phyloP scores from a whole-genome alignment of 1,139 yeast species.

The Taphrina pruni region DNA sequence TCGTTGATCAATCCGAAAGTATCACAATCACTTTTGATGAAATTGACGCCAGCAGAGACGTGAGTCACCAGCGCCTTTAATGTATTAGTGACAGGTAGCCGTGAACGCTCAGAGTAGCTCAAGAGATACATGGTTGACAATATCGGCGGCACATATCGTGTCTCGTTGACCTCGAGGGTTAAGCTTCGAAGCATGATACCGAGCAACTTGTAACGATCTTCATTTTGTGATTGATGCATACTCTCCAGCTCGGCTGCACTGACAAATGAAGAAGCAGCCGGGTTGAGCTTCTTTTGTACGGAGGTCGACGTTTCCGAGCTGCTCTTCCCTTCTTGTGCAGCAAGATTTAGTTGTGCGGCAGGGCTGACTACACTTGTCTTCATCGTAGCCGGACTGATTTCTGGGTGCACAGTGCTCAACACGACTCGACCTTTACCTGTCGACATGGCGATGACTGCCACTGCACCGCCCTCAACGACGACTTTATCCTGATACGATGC shows the following conservation, averaged over 20 bases:
- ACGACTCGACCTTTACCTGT: conserved; percentile 79
- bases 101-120: conserved; percentile 10
- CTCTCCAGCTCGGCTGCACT: neutral
- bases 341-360: too few relatives aligned
- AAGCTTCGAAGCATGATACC: conserved; percentile 62
- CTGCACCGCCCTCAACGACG: conserved; percentile 58
- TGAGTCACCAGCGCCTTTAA: neutral
- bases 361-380: conserved; percentile 49
- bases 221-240: neutral
- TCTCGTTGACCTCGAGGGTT: conserved; percentile 69
- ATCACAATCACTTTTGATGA: conserved; percentile 25
- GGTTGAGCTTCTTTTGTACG: neutral
- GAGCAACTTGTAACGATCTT: conserved; percentile 62
- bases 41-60: neutral
- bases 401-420: conserved; percentile 90
- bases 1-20: conserved; percentile 19
- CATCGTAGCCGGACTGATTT: conserved; percentile 58
- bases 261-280: conserved; percentile 1
- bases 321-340: neutral
- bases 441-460: conserved; percentile 70
- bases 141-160: conserved; percentile 56
- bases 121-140: conserved; percentile 54
- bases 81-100: conserved; percentile 1
- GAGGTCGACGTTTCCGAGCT: conserved; percentile 51
- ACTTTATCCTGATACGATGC: conserved; percentile 65